A percentile compares a stretch with the other conserved stretches of the same genome.
These are phyloP conservation scores for Leishmania arabica DNA, from an alignment of 208 protist genomes.

Conservation along the genomic window DNA sequence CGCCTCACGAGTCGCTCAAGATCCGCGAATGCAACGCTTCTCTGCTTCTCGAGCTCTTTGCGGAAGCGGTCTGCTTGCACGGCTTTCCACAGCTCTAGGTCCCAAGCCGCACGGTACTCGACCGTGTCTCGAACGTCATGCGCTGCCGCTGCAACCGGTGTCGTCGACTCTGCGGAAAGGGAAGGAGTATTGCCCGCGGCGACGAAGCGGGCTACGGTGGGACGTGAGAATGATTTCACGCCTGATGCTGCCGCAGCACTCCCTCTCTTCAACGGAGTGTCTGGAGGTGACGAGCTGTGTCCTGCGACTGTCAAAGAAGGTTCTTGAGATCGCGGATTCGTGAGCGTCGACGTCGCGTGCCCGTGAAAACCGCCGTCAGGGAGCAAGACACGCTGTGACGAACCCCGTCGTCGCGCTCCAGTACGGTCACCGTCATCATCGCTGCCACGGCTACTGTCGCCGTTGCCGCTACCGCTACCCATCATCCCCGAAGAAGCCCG, in stretches of 20 bases:
- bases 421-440: not conserved
- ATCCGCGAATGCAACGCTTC: slow-evolving; percentile 38
- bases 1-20: slow-evolving; percentile 37
- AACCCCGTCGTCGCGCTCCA: not conserved
- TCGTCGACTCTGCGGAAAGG: not conserved
- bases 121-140: slow-evolving; percentile 63
- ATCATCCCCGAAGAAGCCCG: not conserved
- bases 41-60: slow-evolving; percentile 55
- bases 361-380: not conserved
- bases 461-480: slow-evolving; percentile 2
- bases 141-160: not conserved
- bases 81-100: slow-evolving; percentile 89
- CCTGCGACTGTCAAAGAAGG: slow-evolving; percentile 13
- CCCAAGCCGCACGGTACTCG: slow-evolving; percentile 88
- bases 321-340: slow-evolving; percentile 4
- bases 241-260: not conserved
- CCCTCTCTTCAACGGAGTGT: not conserved
- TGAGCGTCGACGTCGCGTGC: slow-evolving; percentile 9
- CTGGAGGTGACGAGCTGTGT: not conserved
- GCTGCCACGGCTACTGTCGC: slow-evolving; percentile 4
- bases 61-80: slow-evolving; percentile 75
- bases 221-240: not conserved
- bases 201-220: not conserved
- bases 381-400: not conserved
- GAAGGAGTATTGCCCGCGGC: not conserved